Conservation (phyloP, 345 rosid species). For the Gynandropsis gynandra region DNA sequence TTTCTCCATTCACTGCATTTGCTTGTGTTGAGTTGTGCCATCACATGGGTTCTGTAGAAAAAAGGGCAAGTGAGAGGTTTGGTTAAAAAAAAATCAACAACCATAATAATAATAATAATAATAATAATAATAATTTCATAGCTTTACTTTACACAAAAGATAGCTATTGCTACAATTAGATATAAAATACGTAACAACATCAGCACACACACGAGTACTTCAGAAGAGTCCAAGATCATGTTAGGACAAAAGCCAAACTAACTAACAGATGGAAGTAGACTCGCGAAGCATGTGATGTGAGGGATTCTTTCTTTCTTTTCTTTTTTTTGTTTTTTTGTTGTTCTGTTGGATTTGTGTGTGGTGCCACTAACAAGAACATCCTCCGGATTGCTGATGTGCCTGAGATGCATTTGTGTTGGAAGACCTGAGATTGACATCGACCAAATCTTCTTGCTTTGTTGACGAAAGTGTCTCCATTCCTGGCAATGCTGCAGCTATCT, state of each 20-base stretch:
- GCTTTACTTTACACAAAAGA: too few species aligned
- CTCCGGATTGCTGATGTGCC: constrained; percentile 67
- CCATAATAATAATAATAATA: too few species aligned
- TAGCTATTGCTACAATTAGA: too few species aligned
- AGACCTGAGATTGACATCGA: constrained; percentile 84
- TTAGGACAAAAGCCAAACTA: too few species aligned
- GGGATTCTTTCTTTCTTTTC: not conserved
- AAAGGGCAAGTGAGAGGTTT: too few species aligned
- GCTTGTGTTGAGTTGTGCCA: too few species aligned
- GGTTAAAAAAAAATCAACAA: too few species aligned
- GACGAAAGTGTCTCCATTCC: constrained; percentile 94
- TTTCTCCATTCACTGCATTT: constrained; percentile 1
- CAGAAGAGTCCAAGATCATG: too few species aligned
- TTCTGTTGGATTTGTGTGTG: constrained; percentile 9
- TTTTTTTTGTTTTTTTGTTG: constrained; percentile 3
- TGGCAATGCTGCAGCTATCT: constrained; percentile 88
- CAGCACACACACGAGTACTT: too few species aligned
- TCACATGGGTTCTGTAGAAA: constrained; percentile 4
- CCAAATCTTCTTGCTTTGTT: constrained; percentile 89
- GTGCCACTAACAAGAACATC: constrained; percentile 58
- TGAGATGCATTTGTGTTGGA: constrained; percentile 53
- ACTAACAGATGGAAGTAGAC: too few species aligned
- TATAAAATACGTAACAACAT: too few species aligned
- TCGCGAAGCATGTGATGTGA: not conserved
- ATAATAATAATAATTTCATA: too few species aligned